phyloP scores from a whole-genome alignment of 257 asterid species.

The Galeopsis tetrahit region DNA sequence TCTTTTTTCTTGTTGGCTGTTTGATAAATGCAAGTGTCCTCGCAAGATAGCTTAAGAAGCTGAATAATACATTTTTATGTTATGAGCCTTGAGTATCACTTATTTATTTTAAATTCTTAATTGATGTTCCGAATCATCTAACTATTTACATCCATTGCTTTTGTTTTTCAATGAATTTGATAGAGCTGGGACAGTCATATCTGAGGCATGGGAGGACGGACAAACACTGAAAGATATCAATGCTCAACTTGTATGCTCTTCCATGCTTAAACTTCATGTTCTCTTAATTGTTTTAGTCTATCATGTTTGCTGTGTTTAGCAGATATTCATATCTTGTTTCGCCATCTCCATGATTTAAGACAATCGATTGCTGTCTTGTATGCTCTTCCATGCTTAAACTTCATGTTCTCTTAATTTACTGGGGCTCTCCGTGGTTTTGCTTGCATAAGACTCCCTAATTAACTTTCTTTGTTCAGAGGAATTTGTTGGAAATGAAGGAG shows the following conservation, averaged over 20 bases:
- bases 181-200: slow-evolving; percentile 94
- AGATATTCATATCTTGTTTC: slow-evolving; percentile 12
- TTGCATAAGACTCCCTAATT: neutral
- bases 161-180: slow-evolving; percentile 42
- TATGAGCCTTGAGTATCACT: neutral
- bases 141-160: slow-evolving; percentile 28
- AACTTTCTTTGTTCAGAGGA: slow-evolving; percentile 53
- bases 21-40: slow-evolving; percentile 3
- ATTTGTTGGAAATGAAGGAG: slow-evolving; percentile 85
- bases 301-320: slow-evolving; percentile 24
- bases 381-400: neutral
- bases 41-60: slow-evolving; percentile 20
- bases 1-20: slow-evolving; percentile 19
- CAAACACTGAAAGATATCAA: slow-evolving; percentile 91
- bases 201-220: slow-evolving; percentile 99
- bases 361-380: neutral
- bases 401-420: neutral
- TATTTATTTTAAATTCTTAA: slow-evolving; percentile 6
- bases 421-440: neutral
- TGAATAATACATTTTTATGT: slow-evolving; percentile 15
- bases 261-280: slow-evolving; percentile 20
- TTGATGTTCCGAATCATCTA: slow-evolving; percentile 16
- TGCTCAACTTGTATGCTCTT: slow-evolving; percentile 82
- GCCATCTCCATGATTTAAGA: neutral
- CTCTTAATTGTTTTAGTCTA: slow-evolving; percentile 6